phyloP scores from a whole-genome alignment of 345 rosid species.

The Gossypium sturtianum region DNA sequence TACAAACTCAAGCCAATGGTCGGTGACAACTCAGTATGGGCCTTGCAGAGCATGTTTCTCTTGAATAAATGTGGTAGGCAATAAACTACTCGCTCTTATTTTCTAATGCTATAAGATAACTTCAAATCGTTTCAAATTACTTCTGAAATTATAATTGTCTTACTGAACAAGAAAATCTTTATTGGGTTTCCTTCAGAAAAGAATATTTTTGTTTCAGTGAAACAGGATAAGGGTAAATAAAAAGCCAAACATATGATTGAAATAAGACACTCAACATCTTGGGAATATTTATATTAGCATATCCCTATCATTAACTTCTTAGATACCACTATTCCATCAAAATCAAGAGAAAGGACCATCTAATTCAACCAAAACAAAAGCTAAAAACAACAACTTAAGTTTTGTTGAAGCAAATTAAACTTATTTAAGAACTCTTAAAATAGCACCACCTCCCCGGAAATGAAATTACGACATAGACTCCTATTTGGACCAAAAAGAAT shows the following conservation, averaged over 20 bases:
- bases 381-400: background rate
- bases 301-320: background rate
- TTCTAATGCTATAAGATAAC: background rate
- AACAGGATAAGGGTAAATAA: background rate
- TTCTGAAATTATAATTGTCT: background rate
- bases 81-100: background rate
- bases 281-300: background rate
- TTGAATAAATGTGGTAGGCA: background rate
- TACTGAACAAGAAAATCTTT: slow-evolving; percentile 1
- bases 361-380: background rate
- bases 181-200: background rate
- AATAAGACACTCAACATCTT: background rate
- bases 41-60: slow-evolving; percentile 12
- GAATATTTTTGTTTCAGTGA: background rate
- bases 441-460: background rate
- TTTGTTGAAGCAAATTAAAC: background rate
- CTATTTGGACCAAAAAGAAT: background rate
- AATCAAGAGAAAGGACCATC: background rate
- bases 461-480: background rate
- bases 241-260: background rate
- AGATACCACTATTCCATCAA: background rate
- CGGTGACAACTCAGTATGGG: slow-evolving; percentile 28
- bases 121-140: background rate
- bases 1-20: slow-evolving; percentile 17
- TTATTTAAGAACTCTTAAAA: background rate